Base-by-base conservation (phyloP, 352 stramenopile genomes). In the Phytopythium montanum region DNA sequence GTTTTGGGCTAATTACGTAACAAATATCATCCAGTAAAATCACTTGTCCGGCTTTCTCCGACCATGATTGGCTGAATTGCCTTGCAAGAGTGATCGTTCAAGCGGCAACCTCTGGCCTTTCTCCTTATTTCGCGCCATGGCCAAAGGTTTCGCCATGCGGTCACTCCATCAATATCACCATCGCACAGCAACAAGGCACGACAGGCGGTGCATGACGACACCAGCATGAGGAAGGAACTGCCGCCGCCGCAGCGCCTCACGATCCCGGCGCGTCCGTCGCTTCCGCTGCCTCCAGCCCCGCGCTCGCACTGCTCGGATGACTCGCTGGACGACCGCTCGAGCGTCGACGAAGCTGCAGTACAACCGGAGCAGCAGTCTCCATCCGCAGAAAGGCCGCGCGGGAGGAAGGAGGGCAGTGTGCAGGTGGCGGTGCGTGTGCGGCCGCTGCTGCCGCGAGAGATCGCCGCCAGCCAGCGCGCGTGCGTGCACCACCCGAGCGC, bases 371-470 rank as follows among this genome's bases (percentile, higher is more conserved):
- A 69, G 50, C 46, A 28, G 13, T 18, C 36, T 25, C 36, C 38
- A 12, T 10, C 34, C 29, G 10, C 45, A 34, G n/a, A 46, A 5
- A 52, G 25, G 55, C 25, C 18, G 13, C 9, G 50, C 50, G 10
- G 60, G 56, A 65, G 76, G 53, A 87, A 83, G 54, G 81, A 91
- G 55, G 70, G 72, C 38, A 92, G 85, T 34, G 82, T 94, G 26
- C 77, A 73, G 51, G 87, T 95, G 13, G 85, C 83, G 0, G 78
- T 95, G 52, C 87, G 87, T 10, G 79, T 95, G 31, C 85, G 87
- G 19, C 87, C 87, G 45, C 66, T 90, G 48, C 60, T 95, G 29
- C 87, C 87, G 7, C 89, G 88, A 41, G 87, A 95, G 61, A 69
- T 94, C 19, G 77, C 70, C 9, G 54, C 64, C 16, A 85, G 79